Evolutionary conservation across 1,139 yeast genomes (phyloP).

Genomic region (Taphrina deformans): DNA sequence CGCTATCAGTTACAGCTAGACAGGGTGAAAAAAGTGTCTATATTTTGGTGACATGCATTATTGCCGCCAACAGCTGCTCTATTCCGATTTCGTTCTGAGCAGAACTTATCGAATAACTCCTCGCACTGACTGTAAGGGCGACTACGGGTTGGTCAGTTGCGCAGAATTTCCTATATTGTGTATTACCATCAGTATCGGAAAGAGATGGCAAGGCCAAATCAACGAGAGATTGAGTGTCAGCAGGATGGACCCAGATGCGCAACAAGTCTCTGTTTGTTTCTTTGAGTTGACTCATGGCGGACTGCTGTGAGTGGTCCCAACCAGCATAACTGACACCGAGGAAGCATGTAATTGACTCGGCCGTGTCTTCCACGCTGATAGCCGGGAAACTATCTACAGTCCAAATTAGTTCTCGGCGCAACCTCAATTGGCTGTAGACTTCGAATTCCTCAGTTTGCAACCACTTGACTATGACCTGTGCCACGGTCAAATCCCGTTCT

Average conservation of each 20-base stretch:
- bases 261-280: not conserved
- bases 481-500: not conserved
- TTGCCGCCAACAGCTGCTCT: not conserved
- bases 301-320: not conserved
- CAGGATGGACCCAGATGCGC: constrained; percentile 3
- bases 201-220: not conserved
- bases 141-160: too few species aligned
- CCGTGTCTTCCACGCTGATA: not conserved
- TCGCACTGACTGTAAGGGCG: not conserved
- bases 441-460: not conserved
- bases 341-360: not conserved
- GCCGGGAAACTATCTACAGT: not conserved
- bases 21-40: too few species aligned
- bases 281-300: not conserved
- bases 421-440: not conserved
- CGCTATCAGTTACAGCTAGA: not conserved
- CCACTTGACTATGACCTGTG: not conserved
- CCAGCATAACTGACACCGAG: not conserved
- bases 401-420: not conserved
- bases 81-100: constrained; percentile 2
- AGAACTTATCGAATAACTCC: not conserved
- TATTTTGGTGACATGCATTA: not conserved
- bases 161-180: not conserved
- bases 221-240: constrained; percentile 1
- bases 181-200: not conserved